Evolutionary conservation across 495 filamentous ascomycete genomes (phyloP), one percentile per base, ranked within the genome.

Genomic region (Lasiosphaeriaceae sp.): DNA sequence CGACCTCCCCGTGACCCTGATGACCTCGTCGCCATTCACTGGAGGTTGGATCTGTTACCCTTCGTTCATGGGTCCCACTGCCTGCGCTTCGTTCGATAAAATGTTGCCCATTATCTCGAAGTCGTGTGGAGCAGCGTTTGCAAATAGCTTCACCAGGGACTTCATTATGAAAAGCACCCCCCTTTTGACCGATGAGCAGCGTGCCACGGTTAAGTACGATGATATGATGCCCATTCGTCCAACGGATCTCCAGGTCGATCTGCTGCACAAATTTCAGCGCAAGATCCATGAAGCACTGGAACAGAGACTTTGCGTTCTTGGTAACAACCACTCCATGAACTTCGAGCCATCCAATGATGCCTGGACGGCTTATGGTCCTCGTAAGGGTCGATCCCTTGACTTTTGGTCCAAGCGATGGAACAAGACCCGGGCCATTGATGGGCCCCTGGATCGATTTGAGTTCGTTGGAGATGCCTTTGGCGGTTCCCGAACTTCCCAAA

Each of bases 391-490:
- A 47, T 48, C 34, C 22, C 48, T 62, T 12, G 29, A 51, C 5
- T 55, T 60, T 16, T 74, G 69, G 60, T 54, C 56, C 12, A 37
- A 51, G 17, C 68, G 55, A 39, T 68, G 66, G 66, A 49, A 12
- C 22, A 20, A 11, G 34, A 52, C 20, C 16, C 12, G 53, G 19
- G 29, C 6, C 44, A 29, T 14, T 16, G 48, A 3, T 24, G 43
- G 51, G 2, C 22, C 47, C 9, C 21, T 48, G 26, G 29, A 59
- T 2, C 51, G 55, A 16, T 65, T 68, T 23, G 53, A 34, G 2
- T 74, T 71, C 21, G 59, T 75, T 8, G 73, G 71, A 29, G 57
- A 59, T 21, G 70, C 70, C 0, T 74, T 73, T 56, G 72, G 74
- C 1, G 72, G 67, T 20, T 63, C 54, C 8, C 48, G 24, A 11